Conservation (phyloP, 2,329 filamentous ascomycete genomes). For the Metarhizium album region DNA sequence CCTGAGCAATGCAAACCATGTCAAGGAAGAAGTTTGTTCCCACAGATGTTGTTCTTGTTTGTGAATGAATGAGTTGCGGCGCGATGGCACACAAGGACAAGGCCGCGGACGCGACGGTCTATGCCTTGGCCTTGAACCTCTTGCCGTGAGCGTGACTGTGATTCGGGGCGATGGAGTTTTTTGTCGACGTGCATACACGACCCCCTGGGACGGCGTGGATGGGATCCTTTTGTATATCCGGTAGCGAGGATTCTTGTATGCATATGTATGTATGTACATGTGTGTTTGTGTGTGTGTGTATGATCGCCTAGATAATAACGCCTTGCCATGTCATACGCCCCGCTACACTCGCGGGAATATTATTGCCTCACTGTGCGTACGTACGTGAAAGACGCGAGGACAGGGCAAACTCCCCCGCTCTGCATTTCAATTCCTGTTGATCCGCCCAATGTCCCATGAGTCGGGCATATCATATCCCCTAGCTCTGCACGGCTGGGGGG, state of each 20-base stretch:
- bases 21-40: not conserved
- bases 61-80: slow-evolving; percentile 32
- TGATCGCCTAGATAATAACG: not conserved
- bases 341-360: no score
- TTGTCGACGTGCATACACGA: no score
- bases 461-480: slow-evolving; percentile 1
- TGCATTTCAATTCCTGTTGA: not conserved
- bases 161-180: no score
- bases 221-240: not conserved
- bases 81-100: slow-evolving; percentile 47
- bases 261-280: not conserved
- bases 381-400: no score
- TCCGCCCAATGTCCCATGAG: not conserved
- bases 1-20: not conserved
- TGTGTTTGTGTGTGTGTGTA: not conserved
- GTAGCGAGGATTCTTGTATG: not conserved
- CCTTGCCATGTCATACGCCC: not conserved
- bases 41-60: not conserved
- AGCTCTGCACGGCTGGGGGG: slow-evolving; percentile 16
- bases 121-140: slow-evolving; percentile 29
- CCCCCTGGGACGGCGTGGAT: no score
- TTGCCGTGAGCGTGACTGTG: no score
- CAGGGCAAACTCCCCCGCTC: not conserved
- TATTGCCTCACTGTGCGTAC: no score
- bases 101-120: slow-evolving; percentile 38